These are phyloP conservation scores for Botrytis cinerea DNA, from an alignment of 2,329 filamentous ascomycete species.

Conservation along the genomic window DNA sequence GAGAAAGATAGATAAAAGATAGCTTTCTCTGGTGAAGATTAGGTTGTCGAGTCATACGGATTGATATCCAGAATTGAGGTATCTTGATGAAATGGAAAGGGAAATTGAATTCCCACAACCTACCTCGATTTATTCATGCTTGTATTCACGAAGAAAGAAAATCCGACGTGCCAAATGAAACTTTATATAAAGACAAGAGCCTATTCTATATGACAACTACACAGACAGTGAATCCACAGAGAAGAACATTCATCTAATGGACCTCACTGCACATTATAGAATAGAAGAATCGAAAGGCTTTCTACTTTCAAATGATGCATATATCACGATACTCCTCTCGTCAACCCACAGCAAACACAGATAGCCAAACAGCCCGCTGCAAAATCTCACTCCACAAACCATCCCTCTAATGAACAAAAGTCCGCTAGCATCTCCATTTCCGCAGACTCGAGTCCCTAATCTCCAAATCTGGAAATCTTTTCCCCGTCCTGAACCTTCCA, in stretches of 20 bases:
- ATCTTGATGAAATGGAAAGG: background rate
- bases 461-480: background rate
- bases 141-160: background rate
- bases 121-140: no score
- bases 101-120: background rate
- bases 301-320: background rate
- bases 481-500: background rate
- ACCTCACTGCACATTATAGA: accelerated
- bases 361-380: background rate
- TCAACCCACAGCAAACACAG: background rate
- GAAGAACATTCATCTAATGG: background rate
- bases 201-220: background rate
- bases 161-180: background rate
- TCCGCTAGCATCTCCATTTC: no score
- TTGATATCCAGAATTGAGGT: background rate
- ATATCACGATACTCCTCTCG: background rate
- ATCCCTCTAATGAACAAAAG: background rate
- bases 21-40: background rate
- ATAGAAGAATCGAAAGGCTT: accelerated
- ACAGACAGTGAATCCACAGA: accelerated
- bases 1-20: accelerated
- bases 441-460: background rate
- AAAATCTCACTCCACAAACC: background rate
- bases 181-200: background rate
- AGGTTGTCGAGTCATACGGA: accelerated